Base-by-base conservation (phyloP, 345 rosid genomes). In the Hirschfeldia incana region DNA sequence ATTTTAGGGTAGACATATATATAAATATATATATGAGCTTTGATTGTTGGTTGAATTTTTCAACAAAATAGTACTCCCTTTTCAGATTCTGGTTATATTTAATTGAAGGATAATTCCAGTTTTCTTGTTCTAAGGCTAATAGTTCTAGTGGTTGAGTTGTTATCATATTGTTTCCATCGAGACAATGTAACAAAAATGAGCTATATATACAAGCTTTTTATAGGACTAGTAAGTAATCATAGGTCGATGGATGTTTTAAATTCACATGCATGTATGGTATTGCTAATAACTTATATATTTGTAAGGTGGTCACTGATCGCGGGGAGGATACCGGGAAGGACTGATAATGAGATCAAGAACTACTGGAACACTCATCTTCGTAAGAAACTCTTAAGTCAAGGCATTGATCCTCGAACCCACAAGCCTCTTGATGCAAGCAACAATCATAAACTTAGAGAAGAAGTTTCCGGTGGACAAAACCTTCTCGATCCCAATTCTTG, bases 261-360 rank as follows among this genome's bases (percentile, higher is more conserved):
- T 28, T 64, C 21, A 64, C 13, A 39, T 5, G n/a, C 13, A 39
- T 5, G n/a, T 6, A 28, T 70, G 30, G 30, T 29, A 2, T 2
- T 29, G 30, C 30, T 29, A 29, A 29, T 29, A 2, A 3, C 30
- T 29, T 29, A 2, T 29, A 29, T 29, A 29, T 29, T 29, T 29
- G 30, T 29, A 29, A 68, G 97, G 86, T 91, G 97, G 97, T 85
- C 97, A 6, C 29, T 92, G 83, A 92, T 92, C 49, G 97, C 96
- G 3, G 97, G 97, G 62, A 91, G 97, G 76, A 87, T 93, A 46
- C 97, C 98, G 0, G 98, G 98, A 17, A 85, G 98, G 8, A 93
- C 98, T 0, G 98, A 93, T 67, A 93, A 93, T 61, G 98, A 89
- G 77, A 93, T 93, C 65, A 93, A 93, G 91, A 93, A 93, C 80